phyloP scores from a whole-genome alignment of 2,329 filamentous ascomycete genomes.

The Trichoderma simmonsii region DNA sequence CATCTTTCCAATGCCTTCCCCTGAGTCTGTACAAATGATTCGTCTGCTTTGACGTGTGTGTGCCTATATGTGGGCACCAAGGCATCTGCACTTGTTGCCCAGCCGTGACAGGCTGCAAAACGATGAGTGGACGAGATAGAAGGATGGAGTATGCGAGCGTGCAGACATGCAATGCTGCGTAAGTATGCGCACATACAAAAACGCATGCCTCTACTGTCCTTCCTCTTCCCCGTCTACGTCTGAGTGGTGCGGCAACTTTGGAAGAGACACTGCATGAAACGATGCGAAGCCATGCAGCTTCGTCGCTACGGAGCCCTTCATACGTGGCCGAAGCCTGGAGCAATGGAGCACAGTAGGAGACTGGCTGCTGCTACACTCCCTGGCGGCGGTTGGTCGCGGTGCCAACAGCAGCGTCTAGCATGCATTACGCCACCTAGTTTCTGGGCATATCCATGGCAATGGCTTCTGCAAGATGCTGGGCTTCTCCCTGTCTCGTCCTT shows the following conservation, averaged over 20 bases:
- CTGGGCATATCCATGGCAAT: background rate
- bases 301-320: background rate
- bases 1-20: background rate
- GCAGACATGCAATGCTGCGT: constrained; percentile 14
- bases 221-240: background rate
- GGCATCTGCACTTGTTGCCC: constrained; percentile 1
- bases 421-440: background rate
- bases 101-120: background rate
- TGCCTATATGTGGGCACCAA: background rate
- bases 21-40: background rate
- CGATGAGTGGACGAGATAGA: background rate
- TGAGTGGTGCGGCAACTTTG: constrained; percentile 7
- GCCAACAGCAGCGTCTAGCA: constrained; percentile 7
- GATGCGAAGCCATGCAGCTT: constrained; percentile 12
- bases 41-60: background rate
- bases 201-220: background rate
- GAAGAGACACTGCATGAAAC: background rate
- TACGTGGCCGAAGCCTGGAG: constrained; percentile 9
- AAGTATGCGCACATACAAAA: constrained; percentile 1
- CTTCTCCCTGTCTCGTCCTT: background rate
- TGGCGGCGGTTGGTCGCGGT: constrained; percentile 8
- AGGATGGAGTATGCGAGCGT: constrained; percentile 9
- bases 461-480: background rate
- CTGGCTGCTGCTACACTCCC: background rate
- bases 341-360: background rate